Percentiles rank a stretch among this genome's conserved stretches.
Conservation (phyloP, 2,329 filamentous ascomycete species). For the Aureobasidium melanogenum region DNA sequence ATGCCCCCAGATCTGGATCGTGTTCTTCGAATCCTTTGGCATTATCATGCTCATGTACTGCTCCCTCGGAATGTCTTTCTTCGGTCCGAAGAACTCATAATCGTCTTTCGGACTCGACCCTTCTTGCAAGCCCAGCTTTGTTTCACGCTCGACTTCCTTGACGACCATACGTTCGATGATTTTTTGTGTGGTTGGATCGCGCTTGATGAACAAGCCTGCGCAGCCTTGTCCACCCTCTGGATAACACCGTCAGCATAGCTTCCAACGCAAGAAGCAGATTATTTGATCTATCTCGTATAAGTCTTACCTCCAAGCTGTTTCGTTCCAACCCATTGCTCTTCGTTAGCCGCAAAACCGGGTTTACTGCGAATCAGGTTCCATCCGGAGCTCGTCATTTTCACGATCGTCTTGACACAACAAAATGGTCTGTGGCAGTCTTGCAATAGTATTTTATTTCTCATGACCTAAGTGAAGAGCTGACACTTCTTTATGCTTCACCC, state of each 20-base stretch:
- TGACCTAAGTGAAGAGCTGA: too few relatives aligned
- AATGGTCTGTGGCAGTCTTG: neutral
- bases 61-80: neutral
- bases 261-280: neutral
- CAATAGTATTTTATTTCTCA: neutral
- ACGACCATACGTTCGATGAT: neutral
- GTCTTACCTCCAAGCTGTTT: neutral
- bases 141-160: neutral
- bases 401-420: neutral
- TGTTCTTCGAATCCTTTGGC: neutral
- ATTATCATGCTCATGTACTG: neutral
- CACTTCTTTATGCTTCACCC: neutral
- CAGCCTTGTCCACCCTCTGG: neutral
- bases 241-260: neutral
- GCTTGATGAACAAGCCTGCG: neutral
- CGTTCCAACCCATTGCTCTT: neutral
- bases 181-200: neutral
- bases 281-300: neutral
- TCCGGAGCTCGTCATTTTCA: neutral
- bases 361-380: neutral
- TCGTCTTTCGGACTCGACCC: neutral
- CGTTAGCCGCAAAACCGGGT: neutral
- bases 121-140: too few relatives aligned
- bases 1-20: neutral
- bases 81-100: neutral